phyloP scores from a whole-genome alignment of 2,329 filamentous ascomycete species.

The Pyrenochaeta sp. region DNA sequence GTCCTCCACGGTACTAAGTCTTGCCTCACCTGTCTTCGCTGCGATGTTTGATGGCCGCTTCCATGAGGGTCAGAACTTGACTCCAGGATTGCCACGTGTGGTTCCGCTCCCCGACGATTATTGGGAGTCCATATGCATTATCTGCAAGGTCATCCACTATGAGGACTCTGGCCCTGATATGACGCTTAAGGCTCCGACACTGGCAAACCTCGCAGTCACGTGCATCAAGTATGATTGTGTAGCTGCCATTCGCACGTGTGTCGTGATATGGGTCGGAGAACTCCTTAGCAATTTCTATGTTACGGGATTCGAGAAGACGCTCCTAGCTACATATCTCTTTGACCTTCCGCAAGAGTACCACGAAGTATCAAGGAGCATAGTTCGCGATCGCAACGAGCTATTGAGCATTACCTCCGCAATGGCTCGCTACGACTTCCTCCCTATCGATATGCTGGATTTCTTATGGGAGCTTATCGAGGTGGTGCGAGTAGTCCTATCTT shows the following conservation, averaged over 20 bases:
- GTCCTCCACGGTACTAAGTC: conserved; percentile 10
- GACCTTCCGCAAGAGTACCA: neutral
- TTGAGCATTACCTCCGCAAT: too few species aligned
- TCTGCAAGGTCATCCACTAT: neutral
- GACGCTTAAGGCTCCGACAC: neutral
- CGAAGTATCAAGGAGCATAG: too few species aligned
- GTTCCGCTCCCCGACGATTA: neutral
- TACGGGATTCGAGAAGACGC: neutral
- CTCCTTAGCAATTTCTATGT: neutral
- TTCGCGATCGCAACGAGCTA: too few species aligned
- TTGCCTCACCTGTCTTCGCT: conserved; percentile 17
- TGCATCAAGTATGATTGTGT: neutral
- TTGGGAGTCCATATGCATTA: neutral
- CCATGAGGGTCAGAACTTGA: conserved; percentile 13
- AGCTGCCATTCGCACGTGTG: neutral
- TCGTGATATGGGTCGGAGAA: neutral
- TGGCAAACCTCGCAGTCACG: neutral
- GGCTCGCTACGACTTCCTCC: too few species aligned
- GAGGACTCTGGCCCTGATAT: neutral
- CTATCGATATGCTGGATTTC: too few species aligned
- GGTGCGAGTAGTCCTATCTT: too few species aligned
- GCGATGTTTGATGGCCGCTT: conserved; percentile 9
- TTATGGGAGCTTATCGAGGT: too few species aligned
- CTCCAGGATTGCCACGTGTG: neutral
- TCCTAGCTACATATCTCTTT: neutral